Base-by-base conservation (phyloP, 208 protist genomes). In the Crithidia expoeki region DNA sequence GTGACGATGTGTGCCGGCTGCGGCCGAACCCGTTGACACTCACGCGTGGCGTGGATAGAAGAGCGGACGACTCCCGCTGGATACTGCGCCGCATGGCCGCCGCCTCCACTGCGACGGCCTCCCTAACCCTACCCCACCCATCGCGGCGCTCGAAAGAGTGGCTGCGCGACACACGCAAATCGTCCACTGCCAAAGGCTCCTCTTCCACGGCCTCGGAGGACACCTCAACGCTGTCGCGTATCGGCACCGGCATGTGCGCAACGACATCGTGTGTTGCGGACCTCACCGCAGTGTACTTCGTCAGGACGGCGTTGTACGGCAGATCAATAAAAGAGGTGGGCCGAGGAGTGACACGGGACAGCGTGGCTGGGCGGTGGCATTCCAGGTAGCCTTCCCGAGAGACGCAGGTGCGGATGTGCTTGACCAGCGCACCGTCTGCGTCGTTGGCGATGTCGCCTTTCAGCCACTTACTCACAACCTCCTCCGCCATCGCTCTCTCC, bases 101-200 rank as follows among this genome's bases (percentile, higher is more conserved):
- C 14, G 19, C 36, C 36, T 68, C 70, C 12, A 57, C n/a, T 14
- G 38, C 62, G 33, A 64, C 71, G 6, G 47, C 38, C 60, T 69
- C 71, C 36, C 49, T 75, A 38, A 75, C 61, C 1, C 52, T 38
- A 7, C 49, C 61, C 52, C 52, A 46, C 1, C 51, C 32, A 19
- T 55, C 56, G 6, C 11, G 7, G 11, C 38, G 44, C 58, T 38
- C 28, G 2, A 33, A 19, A 11, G 63, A 32, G 30, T 28, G 49
- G 47, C 27, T 25, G 6, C 25, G 57, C 47, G 44, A 11, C 19
- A 28, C 34, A 16, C 4, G 6, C 0, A 47, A 33, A 0, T 42
- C n/a, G 11, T 36, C 40, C 16, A 16, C 27, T 4, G 23, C n/a
- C 0, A 47, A 17, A 0, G 14, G 16, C 23, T 17, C 36, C 2